Percentiles rank a stretch among this genome's conserved stretches.
These are phyloP conservation scores for Leccinum olivaceoglutinosum DNA, from an alignment of 1,284 basidiomycete species.

Conservation along the genomic window DNA sequence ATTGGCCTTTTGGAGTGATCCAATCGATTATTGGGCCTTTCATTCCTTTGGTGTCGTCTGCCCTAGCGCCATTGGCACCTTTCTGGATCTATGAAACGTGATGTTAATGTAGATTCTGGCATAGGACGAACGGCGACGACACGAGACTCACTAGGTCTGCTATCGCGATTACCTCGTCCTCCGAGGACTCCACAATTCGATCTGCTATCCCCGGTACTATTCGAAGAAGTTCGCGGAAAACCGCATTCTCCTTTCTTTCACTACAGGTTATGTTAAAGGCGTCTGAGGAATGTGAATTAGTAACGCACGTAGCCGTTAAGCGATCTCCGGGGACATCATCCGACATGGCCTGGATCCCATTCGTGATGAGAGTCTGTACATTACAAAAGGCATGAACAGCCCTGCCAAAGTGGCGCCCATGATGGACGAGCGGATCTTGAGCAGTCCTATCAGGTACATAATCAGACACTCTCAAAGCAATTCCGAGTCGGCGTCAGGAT, in stretches of 20 bases:
- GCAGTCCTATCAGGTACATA: not conserved
- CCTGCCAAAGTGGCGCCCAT: not conserved
- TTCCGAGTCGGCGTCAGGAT: not conserved
- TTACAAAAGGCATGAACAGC: not conserved
- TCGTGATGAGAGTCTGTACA: not conserved
- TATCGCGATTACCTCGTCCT: too few species aligned
- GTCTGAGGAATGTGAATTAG: not conserved
- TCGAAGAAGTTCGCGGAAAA: too few species aligned
- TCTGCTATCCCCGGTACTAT: too few species aligned
- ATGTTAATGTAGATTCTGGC: too few species aligned
- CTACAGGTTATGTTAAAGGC: not conserved
- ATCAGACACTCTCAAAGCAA: not conserved
- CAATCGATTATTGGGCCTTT: too few species aligned
- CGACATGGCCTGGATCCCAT: not conserved
- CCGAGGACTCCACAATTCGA: too few species aligned
- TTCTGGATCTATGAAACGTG: too few species aligned
- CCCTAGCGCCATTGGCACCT: too few species aligned
- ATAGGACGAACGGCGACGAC: too few species aligned
- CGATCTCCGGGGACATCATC: not conserved
- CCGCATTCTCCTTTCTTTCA: not conserved
- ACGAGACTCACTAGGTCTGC: too few species aligned
- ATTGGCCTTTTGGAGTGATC: not conserved
- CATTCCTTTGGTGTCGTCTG: too few species aligned
- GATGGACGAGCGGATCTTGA: not conserved
- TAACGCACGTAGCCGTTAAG: not conserved